Evolutionary conservation across 169 alveolate genomes (phyloP).

Genomic region (Plasmodium berghei): DNA sequence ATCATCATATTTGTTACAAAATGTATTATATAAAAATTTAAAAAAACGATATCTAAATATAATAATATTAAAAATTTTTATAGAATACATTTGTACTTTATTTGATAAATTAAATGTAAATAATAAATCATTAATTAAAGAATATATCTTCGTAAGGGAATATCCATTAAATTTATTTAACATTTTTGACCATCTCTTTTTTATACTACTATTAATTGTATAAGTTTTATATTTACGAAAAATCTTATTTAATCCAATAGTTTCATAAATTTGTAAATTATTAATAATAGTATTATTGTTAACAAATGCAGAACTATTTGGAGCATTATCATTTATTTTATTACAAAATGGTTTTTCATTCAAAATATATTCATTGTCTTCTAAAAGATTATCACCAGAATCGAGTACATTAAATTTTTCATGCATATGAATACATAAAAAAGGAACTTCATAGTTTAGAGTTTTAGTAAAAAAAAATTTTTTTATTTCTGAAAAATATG

Average conservation of each 20-base stretch:
- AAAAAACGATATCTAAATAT: conserved; percentile 49
- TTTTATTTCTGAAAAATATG: conserved; percentile 25
- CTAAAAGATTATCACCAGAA: neutral
- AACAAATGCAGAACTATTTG: neutral
- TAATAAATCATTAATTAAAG: conserved; percentile 37
- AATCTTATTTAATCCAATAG: neutral
- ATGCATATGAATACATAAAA: conserved; percentile 31
- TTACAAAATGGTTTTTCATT: neutral
- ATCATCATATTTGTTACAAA: conserved; percentile 42
- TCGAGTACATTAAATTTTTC: neutral
- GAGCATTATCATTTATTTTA: neutral
- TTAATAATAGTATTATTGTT: neutral
- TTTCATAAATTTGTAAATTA: neutral
- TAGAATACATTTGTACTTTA: conserved; percentile 54
- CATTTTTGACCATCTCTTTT: conserved; percentile 1
- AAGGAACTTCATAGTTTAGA: conserved; percentile 28
- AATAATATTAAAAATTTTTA: conserved; percentile 25
- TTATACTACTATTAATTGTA: neutral
- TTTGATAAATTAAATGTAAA: conserved; percentile 47
- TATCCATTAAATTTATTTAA: conserved; percentile 11
- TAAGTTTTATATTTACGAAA: no score
- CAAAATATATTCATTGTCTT: neutral
- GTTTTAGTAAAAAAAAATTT: conserved; percentile 46
- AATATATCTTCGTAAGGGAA: conserved; percentile 12
- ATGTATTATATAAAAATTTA: conserved; percentile 35